Evolutionary conservation across 2,329 filamentous ascomycete species (phyloP).

Genomic region (Sporothrix mexicana): DNA sequence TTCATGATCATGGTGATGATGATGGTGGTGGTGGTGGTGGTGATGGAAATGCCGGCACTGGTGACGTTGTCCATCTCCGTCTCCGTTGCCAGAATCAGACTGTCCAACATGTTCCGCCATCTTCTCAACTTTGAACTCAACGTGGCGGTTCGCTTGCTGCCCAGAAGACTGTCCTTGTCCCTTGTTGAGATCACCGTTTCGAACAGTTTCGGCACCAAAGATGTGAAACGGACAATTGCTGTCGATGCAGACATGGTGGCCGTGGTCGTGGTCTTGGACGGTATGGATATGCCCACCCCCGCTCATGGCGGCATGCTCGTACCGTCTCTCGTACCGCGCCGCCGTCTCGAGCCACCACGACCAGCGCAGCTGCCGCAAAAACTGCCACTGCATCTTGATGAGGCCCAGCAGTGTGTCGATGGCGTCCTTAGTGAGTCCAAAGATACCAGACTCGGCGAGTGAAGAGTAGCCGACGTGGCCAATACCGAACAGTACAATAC

Average conservation of each 20-base stretch:
- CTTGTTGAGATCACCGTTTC: too few species aligned
- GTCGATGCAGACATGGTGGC: neutral
- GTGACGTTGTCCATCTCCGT: neutral
- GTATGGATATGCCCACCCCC: neutral
- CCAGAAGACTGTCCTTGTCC: too few species aligned
- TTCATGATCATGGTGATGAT: neutral
- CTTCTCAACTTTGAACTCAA: too few species aligned
- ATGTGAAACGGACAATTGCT: constrained; percentile 12
- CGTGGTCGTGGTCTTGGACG: neutral
- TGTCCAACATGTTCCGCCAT: too few species aligned
- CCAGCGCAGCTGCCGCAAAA: constrained; percentile 34
- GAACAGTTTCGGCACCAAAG: too few species aligned
- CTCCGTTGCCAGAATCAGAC: too few species aligned
- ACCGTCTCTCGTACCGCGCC: constrained; percentile 27
- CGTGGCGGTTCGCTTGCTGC: too few species aligned
- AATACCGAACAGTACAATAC: constrained; percentile 35
- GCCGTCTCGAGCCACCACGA: constrained; percentile 33
- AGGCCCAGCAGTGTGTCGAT: constrained; percentile 28
- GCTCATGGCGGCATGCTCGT: neutral
- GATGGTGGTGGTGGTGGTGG: constrained; percentile 1
- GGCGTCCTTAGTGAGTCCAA: constrained; percentile 34
- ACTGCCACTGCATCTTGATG: constrained; percentile 29
- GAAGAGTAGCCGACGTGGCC: constrained; percentile 32
- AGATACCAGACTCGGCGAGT: constrained; percentile 31
- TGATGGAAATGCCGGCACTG: constrained; percentile 5